phyloP scores from a whole-genome alignment of 192 early-diverging fungal species.

The Gaertneriomyces semiglobifer region DNA sequence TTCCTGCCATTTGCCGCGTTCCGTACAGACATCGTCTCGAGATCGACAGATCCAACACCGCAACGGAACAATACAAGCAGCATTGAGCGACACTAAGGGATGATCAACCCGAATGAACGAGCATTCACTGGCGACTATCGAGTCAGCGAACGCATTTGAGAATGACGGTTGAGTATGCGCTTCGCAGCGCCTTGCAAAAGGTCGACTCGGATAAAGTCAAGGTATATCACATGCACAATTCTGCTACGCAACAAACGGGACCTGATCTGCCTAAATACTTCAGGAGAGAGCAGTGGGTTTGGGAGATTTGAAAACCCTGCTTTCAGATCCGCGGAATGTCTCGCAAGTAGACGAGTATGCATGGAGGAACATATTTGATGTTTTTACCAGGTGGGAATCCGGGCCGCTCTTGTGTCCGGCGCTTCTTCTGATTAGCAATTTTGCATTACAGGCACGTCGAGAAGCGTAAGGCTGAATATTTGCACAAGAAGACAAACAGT shows the following conservation, averaged over 20 bases:
- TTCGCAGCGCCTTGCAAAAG: background rate
- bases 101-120: no score
- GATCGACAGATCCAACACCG: background rate
- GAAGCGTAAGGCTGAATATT: slow-evolving; percentile 15
- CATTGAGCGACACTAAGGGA: no score
- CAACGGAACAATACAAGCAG: slow-evolving; percentile 1
- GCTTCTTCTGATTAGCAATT: background rate
- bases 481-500: background rate
- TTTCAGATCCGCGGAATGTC: slow-evolving; percentile 9
- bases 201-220: background rate
- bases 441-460: slow-evolving; percentile 10
- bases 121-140: no score
- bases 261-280: background rate
- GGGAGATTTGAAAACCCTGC: slow-evolving; percentile 3
- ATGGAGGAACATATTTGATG: slow-evolving; percentile 13
- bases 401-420: background rate
- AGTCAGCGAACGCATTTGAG: no score
- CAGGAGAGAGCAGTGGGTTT: slow-evolving; percentile 9
- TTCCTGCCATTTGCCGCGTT: no score
- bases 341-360: background rate
- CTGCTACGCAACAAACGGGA: background rate
- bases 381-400: background rate
- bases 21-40: background rate
- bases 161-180: slow-evolving; percentile 3
- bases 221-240: background rate